Conservation (phyloP, 2,329 filamentous ascomycete genomes). For the Botrytis porri region DNA sequence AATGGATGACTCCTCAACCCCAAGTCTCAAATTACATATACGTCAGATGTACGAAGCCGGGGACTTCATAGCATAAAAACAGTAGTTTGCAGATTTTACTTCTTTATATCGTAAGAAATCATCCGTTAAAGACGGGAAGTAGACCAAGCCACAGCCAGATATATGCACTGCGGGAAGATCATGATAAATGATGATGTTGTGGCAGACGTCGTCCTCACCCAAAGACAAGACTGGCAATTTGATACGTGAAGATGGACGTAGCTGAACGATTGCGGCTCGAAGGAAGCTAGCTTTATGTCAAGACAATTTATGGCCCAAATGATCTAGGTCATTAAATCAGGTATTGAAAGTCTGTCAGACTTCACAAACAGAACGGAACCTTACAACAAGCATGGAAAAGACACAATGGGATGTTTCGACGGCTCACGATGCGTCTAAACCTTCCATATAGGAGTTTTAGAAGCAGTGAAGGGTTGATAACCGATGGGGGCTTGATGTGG, state of each 20-base stretch:
- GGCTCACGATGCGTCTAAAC: neutral
- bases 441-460: neutral
- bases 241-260: neutral
- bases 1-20: neutral
- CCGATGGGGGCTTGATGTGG: neutral
- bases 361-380: neutral
- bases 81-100: neutral
- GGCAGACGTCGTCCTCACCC: neutral
- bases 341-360: no score
- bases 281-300: neutral
- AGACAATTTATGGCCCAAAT: neutral
- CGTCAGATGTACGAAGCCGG: neutral
- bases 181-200: neutral
- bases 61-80: no score
- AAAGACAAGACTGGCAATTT: neutral
- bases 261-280: neutral
- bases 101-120: neutral
- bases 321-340: neutral
- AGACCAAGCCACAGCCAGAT: neutral
- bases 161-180: neutral
- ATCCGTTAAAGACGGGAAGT: neutral
- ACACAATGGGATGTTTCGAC: neutral
- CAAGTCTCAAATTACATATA: neutral
- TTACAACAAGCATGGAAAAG: neutral
- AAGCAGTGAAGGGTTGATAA: neutral